Percentiles rank a stretch among this genome's conserved stretches.
Conservation (phyloP, 2,329 filamentous ascomycete genomes). For the Colletotrichum magnum region DNA sequence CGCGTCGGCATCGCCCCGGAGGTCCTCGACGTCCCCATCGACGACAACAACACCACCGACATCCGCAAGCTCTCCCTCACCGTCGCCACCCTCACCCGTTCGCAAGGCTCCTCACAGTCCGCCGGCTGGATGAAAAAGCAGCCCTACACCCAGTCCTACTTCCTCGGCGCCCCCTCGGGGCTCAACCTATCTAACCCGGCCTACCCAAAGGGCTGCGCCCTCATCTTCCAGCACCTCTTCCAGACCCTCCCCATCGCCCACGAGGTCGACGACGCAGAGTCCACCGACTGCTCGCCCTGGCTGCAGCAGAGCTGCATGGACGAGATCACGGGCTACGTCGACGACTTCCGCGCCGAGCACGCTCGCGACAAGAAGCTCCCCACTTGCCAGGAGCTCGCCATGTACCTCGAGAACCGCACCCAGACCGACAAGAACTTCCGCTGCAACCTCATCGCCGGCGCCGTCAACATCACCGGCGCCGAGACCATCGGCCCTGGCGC, state of each 20-base stretch:
- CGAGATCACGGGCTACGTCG: conserved; percentile 40
- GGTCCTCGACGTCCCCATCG: conserved; percentile 38
- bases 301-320: conserved; percentile 41
- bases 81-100: conserved; percentile 23
- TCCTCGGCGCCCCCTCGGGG: conserved; percentile 34
- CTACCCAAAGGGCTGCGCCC: conserved; percentile 37
- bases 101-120: neutral
- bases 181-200: conserved; percentile 20
- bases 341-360: conserved; percentile 37
- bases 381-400: conserved; percentile 33
- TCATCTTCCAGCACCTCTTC: conserved; percentile 40
- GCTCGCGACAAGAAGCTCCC: conserved; percentile 23
- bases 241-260: conserved; percentile 37
- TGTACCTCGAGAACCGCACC: conserved; percentile 39
- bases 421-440: conserved; percentile 33
- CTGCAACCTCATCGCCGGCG: conserved; percentile 39
- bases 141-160: conserved; percentile 38
- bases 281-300: conserved; percentile 38
- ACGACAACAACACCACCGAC: conserved; percentile 34
- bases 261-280: conserved; percentile 33
- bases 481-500: conserved; percentile 36
- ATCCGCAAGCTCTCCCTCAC: conserved; percentile 38
- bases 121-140: conserved; percentile 37
- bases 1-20: conserved; percentile 38
- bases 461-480: conserved; percentile 35